phyloP scores from a whole-genome alignment of 2,329 filamentous ascomycete genomes.

The Magnaporthiopsis rhizophila region DNA sequence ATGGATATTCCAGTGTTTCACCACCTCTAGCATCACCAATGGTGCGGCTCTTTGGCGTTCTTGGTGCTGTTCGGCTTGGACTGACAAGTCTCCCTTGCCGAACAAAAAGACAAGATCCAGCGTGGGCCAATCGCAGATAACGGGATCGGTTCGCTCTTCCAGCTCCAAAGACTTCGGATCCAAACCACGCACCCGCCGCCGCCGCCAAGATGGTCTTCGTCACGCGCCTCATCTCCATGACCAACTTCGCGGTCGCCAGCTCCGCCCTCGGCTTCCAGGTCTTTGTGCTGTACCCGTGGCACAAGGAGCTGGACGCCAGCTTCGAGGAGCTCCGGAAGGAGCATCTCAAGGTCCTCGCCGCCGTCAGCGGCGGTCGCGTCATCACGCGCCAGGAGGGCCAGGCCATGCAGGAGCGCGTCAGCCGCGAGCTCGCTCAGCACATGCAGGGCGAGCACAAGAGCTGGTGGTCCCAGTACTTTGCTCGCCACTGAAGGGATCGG shows the following conservation, averaged over 20 bases:
- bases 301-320: conserved; percentile 54
- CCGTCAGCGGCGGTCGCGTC: conserved; percentile 1
- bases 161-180: background rate
- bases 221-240: conserved; percentile 45
- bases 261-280: conserved; percentile 61
- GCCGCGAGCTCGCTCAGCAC: conserved; percentile 4
- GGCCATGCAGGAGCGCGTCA: conserved; percentile 3
- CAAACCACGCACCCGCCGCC: background rate
- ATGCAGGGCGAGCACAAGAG: background rate
- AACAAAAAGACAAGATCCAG: background rate
- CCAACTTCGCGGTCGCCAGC: conserved; percentile 58
- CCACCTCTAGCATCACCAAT: background rate
- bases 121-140: too few relatives aligned
- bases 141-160: too few relatives aligned
- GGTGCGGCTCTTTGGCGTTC: background rate
- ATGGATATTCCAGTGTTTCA: background rate
- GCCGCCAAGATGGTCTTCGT: conserved; percentile 14
- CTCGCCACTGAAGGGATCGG: background rate
- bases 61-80: background rate
- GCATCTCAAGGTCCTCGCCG: conserved; percentile 35
- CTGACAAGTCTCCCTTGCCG: background rate
- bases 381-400: conserved; percentile 4
- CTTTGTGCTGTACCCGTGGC: conserved; percentile 64
- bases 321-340: conserved; percentile 53
- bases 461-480: background rate